Evolutionary conservation across 495 filamentous ascomycete species (phyloP).

Genomic region (Hypoxylon fragiforme): DNA sequence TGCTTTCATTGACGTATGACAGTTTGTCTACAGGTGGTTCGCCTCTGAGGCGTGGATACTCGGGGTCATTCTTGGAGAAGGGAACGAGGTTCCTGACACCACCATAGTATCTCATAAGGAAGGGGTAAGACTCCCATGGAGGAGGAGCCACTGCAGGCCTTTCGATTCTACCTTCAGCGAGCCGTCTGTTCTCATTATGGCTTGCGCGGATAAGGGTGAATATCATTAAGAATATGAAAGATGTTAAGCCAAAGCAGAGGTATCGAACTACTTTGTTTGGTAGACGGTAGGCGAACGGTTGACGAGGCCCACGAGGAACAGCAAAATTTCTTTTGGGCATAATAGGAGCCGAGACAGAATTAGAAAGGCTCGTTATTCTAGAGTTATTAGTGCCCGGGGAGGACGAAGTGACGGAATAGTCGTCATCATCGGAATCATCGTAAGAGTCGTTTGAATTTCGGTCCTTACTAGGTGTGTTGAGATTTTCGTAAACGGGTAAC

Average conservation of each 20-base stretch:
- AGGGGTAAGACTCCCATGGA: slow-evolving; percentile 79
- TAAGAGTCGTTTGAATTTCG: slow-evolving; percentile 49
- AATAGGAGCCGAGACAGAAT: slow-evolving; percentile 56
- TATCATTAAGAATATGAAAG: slow-evolving; percentile 71
- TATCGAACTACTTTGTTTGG: slow-evolving; percentile 69
- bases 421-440: slow-evolving; percentile 47
- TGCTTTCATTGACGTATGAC: slow-evolving; percentile 34
- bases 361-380: slow-evolving; percentile 56
- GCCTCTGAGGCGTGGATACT: slow-evolving; percentile 69
- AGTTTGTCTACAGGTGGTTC: slow-evolving; percentile 42
- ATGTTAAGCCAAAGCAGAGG: slow-evolving; percentile 69
- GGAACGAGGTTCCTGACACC: slow-evolving; percentile 70
- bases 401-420: slow-evolving; percentile 46
- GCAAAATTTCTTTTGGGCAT: slow-evolving; percentile 48
- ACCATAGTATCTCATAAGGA: slow-evolving; percentile 82
- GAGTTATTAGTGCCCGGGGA: slow-evolving; percentile 48
- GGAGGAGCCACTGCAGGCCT: slow-evolving; percentile 62
- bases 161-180: slow-evolving; percentile 57
- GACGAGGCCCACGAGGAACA: slow-evolving; percentile 43
- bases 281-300: slow-evolving; percentile 58
- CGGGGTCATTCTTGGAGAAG: slow-evolving; percentile 64
- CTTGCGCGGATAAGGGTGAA: slow-evolving; percentile 70
- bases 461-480: slow-evolving; percentile 41
- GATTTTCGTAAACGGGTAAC: slow-evolving; percentile 49
- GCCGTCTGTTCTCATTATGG: slow-evolving; percentile 61